A percentile compares a stretch with the other conserved stretches of the same genome.
These are phyloP conservation scores for Hypomyces perniciosus DNA, from an alignment of 2,329 filamentous ascomycete species.

Conservation along the genomic window DNA sequence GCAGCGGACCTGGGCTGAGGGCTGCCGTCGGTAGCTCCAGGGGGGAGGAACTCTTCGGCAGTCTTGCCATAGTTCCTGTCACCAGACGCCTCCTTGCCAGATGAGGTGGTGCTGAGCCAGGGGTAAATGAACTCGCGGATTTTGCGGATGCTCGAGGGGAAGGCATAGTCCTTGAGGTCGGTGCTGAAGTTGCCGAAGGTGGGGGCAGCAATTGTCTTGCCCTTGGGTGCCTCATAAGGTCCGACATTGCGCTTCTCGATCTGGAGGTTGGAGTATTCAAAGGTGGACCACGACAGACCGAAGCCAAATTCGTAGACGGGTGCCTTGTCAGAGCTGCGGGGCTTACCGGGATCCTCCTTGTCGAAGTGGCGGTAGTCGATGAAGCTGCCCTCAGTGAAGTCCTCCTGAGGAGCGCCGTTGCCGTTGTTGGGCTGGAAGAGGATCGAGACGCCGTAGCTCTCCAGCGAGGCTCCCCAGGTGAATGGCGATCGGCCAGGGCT, in stretches of 20 bases:
- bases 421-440: slow-evolving; percentile 65
- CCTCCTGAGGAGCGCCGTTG: slow-evolving; percentile 57
- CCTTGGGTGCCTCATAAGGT: slow-evolving; percentile 54
- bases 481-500: slow-evolving; percentile 78
- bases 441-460: slow-evolving; percentile 65
- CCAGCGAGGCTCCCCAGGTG: slow-evolving; percentile 64
- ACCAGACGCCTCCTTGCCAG: slow-evolving; percentile 46
- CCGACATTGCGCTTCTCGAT: slow-evolving; percentile 45
- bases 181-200: slow-evolving; percentile 59
- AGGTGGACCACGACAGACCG: slow-evolving; percentile 75
- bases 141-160: slow-evolving; percentile 52
- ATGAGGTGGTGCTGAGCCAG: slow-evolving; percentile 61
- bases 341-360: slow-evolving; percentile 36
- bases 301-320: slow-evolving; percentile 78
- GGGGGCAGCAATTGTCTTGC: slow-evolving; percentile 58
- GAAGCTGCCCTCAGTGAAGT: slow-evolving; percentile 72
- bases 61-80: slow-evolving; percentile 56
- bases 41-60: slow-evolving; percentile 54
- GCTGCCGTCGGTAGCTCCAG: slow-evolving; percentile 47
- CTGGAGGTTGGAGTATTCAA: slow-evolving; percentile 64
- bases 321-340: slow-evolving; percentile 29
- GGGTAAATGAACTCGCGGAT: slow-evolving; percentile 61
- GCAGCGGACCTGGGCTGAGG: slow-evolving; percentile 51
- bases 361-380: slow-evolving; percentile 70
- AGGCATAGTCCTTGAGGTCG: slow-evolving; percentile 59